phyloP scores from a whole-genome alignment of 1,284 basidiomycete genomes.

The Ustilago cynodontis region DNA sequence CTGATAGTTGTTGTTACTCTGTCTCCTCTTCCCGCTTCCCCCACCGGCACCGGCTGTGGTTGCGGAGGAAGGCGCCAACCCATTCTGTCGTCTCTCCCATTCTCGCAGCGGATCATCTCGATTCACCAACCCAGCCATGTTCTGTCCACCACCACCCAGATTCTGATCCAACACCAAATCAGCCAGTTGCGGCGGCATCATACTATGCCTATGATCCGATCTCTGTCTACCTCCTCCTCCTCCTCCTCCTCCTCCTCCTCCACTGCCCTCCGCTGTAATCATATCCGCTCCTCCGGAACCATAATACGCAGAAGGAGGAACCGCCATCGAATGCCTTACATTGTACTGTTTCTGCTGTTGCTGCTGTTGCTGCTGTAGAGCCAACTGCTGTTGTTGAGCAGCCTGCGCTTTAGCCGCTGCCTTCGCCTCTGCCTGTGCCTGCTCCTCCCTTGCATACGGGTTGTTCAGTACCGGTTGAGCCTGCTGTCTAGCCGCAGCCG shows the following conservation, averaged over 20 bases:
- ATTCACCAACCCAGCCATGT: slow-evolving; percentile 62
- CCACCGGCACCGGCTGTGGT: slow-evolving; percentile 38
- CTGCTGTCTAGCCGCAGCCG: slow-evolving; percentile 71
- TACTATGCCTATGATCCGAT: slow-evolving; percentile 75
- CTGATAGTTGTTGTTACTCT: slow-evolving; percentile 43
- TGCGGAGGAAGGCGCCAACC: slow-evolving; percentile 45
- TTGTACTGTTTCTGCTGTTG: slow-evolving; percentile 50
- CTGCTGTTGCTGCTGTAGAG: slow-evolving; percentile 50
- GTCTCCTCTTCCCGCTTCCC: slow-evolving; percentile 34
- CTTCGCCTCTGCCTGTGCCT: slow-evolving; percentile 42
- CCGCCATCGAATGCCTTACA: slow-evolving; percentile 40
- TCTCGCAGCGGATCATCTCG: slow-evolving; percentile 64
- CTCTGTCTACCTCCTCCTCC: slow-evolving; percentile 7
- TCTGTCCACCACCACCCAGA: slow-evolving; percentile 38
- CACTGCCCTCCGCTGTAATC: slow-evolving; percentile 7
- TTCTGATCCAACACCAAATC: slow-evolving; percentile 67
- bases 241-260: slow-evolving; percentile 7
- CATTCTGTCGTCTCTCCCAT: slow-evolving; percentile 74
- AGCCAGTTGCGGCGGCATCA: slow-evolving; percentile 85
- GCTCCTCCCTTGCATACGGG: slow-evolving; percentile 59
- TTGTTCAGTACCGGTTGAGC: slow-evolving; percentile 65
- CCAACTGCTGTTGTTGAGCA: slow-evolving; percentile 52
- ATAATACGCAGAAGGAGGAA: slow-evolving; percentile 39
- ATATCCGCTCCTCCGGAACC: slow-evolving; percentile 6
- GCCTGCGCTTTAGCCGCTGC: slow-evolving; percentile 45